Evolutionary conservation across 148 eudicot genomes (phyloP), one percentile per base, ranked within the genome.

Genomic region (Vaccinium macrocarpon): DNA sequence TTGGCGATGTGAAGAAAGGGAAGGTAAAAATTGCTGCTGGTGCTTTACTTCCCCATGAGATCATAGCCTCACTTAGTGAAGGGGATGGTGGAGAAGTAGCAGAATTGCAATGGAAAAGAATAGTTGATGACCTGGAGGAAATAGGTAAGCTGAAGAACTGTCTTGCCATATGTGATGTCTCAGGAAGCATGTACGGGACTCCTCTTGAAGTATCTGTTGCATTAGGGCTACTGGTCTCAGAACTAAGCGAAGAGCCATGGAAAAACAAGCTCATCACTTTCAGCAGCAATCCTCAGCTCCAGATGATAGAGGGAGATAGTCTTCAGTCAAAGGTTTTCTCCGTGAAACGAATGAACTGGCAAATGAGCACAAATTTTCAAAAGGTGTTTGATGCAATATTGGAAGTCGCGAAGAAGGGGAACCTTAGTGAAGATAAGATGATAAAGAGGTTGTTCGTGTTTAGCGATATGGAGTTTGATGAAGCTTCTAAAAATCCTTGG

Each of bases 401-500:
- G 68, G 78, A 87, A 42, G 86, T 91, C 10, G 92, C 90, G 0
- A 73, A 85, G 0, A 16, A 50, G 0, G 90, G 55, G 29, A 83
- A 86, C 16, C 32, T 90, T 57, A 76, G 66, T 2, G 87, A 87
- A 51, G 87, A 88, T 13, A 66, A 88, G 81, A 90, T 91, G 92
- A 83, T 90, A 18, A 86, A 86, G 88, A 90, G 85, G 86, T 25
- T 91, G 66, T 89, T 91, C 83, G 90, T 91, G 2, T 91, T 90
- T 23, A 89, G 91, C n/a, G 92, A 90, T 25, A 89, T 87, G 91
- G 92, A 90, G 86, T 81, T 83, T 73, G 82, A 81, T 56, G 1
- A 76, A 12, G 89, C 88, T 1, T 88, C 84, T 13, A 48, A 38
- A 11, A 81, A 76, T 49, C 71, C 74, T 9, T 84, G 84, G 87